A percentile compares a stretch with the other conserved stretches of the same genome.
These are phyloP conservation scores for Apiotrichum laibachii DNA, from an alignment of 1,284 basidiomycete genomes.

Conservation along the genomic window DNA sequence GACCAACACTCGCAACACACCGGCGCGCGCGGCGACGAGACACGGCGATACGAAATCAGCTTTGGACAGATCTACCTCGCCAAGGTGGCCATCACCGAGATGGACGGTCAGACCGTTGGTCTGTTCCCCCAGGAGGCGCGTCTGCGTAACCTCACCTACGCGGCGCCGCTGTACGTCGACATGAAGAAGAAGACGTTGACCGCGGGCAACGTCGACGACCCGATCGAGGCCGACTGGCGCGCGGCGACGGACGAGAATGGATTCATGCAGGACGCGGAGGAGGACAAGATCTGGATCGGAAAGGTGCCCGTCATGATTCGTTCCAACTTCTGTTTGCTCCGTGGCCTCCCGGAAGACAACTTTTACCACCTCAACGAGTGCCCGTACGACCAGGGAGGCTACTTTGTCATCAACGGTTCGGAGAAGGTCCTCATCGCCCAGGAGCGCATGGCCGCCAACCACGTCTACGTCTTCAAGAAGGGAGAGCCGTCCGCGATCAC, in stretches of 20 bases:
- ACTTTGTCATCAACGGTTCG: constrained; percentile 99
- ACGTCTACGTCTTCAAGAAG: constrained; percentile 99
- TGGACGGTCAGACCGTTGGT: constrained; percentile 88
- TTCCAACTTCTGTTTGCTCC: constrained; percentile 90
- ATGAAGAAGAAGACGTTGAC: constrained; percentile 83
- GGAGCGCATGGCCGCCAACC: constrained; percentile 99
- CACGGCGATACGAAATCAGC: constrained; percentile 90
- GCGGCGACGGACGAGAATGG: constrained; percentile 60
- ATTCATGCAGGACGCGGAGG: constrained; percentile 62
- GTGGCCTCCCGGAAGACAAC: constrained; percentile 72
- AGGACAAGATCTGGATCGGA: constrained; percentile 90
- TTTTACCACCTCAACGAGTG: constrained; percentile 93
- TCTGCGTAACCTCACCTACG: constrained; percentile 73
- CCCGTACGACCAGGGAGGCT: constrained; percentile 94
- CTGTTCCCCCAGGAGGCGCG: constrained; percentile 98
- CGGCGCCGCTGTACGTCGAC: constrained; percentile 93
- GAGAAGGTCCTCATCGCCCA: constrained; percentile 99
- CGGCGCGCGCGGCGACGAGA: constrained; percentile 71
- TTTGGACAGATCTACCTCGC: constrained; percentile 98
- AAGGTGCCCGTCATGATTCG: constrained; percentile 99
- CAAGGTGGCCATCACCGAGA: constrained; percentile 88
- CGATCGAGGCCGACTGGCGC: constrained; percentile 76
- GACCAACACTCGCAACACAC: constrained; percentile 96
- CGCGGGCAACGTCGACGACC: constrained; percentile 68
- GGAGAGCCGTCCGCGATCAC: constrained; percentile 94